Evolutionary conservation across 2,329 filamentous ascomycete species (phyloP).

Genomic region (Reticulascus tulasneorum): DNA sequence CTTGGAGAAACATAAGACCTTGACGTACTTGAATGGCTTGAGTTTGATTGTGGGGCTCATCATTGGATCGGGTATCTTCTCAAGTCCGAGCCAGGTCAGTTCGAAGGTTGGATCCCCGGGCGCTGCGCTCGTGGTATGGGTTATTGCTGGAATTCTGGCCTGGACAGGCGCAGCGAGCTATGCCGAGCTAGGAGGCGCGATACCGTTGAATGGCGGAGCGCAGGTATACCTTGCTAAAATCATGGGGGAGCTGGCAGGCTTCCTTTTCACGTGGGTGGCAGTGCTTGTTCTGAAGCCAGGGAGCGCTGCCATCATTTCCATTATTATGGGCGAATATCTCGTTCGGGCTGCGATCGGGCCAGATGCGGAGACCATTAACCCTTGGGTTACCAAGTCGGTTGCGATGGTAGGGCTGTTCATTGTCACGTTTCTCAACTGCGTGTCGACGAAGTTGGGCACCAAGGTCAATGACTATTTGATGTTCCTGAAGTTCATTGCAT

Average conservation of each 20-base stretch:
- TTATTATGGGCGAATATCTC: constrained; percentile 98
- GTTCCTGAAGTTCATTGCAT: constrained; percentile 91
- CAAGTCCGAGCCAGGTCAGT: constrained; percentile 89
- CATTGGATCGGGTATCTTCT: constrained; percentile 96
- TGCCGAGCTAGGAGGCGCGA: constrained; percentile 91
- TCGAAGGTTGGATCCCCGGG: constrained; percentile 87
- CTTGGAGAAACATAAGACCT: constrained; percentile 89
- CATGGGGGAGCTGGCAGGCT: constrained; percentile 88
- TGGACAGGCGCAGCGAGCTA: constrained; percentile 97
- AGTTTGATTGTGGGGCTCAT: constrained; percentile 89
- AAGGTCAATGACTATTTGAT: constrained; percentile 88
- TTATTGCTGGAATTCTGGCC: constrained; percentile 82
- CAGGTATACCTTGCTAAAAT: constrained; percentile 96
- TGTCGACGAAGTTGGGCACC: constrained; percentile 85
- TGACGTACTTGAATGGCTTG: constrained; percentile 91
- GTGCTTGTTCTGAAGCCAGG: constrained; percentile 93
- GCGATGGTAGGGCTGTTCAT: constrained; percentile 70
- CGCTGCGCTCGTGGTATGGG: constrained; percentile 86
- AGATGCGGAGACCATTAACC: constrained; percentile 74
- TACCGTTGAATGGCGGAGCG: constrained; percentile 89
- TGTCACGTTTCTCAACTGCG: constrained; percentile 83
- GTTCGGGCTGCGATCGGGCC: constrained; percentile 81
- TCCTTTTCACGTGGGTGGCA: constrained; percentile 94
- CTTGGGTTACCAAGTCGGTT: constrained; percentile 88
- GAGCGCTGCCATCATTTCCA: constrained; percentile 87